phyloP scores from a whole-genome alignment of 352 stramenopile species.

The Achlya hypogyna region DNA sequence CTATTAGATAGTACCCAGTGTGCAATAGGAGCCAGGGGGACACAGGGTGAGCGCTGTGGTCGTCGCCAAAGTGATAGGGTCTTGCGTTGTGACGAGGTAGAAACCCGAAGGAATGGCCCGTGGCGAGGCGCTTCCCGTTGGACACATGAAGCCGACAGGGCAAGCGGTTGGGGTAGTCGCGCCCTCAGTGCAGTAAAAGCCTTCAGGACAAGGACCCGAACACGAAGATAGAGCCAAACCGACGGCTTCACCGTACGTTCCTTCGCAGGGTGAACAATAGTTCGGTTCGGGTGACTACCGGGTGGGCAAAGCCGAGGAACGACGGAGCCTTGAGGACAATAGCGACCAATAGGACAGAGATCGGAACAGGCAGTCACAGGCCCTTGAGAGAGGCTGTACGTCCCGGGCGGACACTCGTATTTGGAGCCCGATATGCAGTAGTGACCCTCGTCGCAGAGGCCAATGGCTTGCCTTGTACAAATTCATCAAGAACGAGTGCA shows the following conservation, averaged over 20 bases:
- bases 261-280: neutral
- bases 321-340: neutral
- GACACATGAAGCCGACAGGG: neutral
- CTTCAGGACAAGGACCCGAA: constrained; percentile 30
- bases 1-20: too few relatives aligned
- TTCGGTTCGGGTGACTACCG: neutral
- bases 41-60: neutral
- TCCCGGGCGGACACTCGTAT: constrained; percentile 38
- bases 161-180: neutral
- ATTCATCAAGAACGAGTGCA: neutral
- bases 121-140: neutral
- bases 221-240: constrained; percentile 36
- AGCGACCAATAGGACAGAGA: constrained; percentile 38
- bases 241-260: constrained; percentile 41
- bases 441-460: constrained; percentile 36
- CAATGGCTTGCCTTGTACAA: constrained; percentile 25
- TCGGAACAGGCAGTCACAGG: neutral
- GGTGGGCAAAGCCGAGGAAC: neutral
- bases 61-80: neutral
- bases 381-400: constrained; percentile 29
- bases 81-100: neutral
- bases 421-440: constrained; percentile 46
- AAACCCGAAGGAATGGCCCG: neutral
- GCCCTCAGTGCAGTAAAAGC: constrained; percentile 12
- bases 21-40: constrained; percentile 10